These are phyloP conservation scores for Aspergillus fumigatus DNA, from an alignment of 2,329 filamentous ascomycete genomes.

Conservation along the genomic window DNA sequence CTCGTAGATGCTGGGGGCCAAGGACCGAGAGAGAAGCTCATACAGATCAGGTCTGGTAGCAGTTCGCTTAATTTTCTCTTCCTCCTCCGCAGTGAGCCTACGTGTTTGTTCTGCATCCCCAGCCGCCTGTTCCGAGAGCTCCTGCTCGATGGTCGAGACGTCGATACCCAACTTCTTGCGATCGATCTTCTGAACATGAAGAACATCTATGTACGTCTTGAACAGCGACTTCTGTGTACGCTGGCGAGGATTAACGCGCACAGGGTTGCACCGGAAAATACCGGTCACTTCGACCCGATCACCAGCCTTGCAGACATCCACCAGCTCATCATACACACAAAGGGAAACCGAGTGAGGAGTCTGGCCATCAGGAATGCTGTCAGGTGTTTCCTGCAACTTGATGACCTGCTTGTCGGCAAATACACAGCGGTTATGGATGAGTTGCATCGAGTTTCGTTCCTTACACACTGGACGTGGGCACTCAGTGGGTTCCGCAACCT, in stretches of 20 bases:
- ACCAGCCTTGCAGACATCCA: slow-evolving; percentile 97
- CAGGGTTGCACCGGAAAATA: slow-evolving; percentile 91
- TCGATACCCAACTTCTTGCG: slow-evolving; percentile 92
- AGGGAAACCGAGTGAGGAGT: slow-evolving; percentile 96
- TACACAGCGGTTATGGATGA: slow-evolving; percentile 89
- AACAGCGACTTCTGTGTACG: slow-evolving; percentile 90
- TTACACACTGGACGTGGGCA: slow-evolving; percentile 80
- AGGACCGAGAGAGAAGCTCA: slow-evolving; percentile 80
- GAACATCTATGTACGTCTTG: slow-evolving; percentile 94
- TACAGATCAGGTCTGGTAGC: slow-evolving; percentile 82
- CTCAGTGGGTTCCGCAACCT: slow-evolving; percentile 88
- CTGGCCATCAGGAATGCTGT: slow-evolving; percentile 89
- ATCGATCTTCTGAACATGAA: slow-evolving; percentile 95
- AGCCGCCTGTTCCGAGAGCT: slow-evolving; percentile 66
- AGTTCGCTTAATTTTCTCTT: slow-evolving; percentile 79
- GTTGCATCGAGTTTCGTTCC: slow-evolving; percentile 93
- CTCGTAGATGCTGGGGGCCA: slow-evolving; percentile 94
- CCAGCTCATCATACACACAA: slow-evolving; percentile 93
- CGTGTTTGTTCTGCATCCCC: slow-evolving; percentile 77
- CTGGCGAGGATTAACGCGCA: slow-evolving; percentile 90
- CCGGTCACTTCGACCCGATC: slow-evolving; percentile 93
- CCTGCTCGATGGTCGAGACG: slow-evolving; percentile 78
- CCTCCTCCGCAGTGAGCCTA: slow-evolving; percentile 79
- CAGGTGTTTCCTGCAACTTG: slow-evolving; percentile 95
- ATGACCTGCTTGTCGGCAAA: slow-evolving; percentile 99